A percentile compares a stretch with the other conserved stretches of the same genome.
phyloP scores from a whole-genome alignment of 768 basidiomycete genomes.

The Lentinula boryana region DNA sequence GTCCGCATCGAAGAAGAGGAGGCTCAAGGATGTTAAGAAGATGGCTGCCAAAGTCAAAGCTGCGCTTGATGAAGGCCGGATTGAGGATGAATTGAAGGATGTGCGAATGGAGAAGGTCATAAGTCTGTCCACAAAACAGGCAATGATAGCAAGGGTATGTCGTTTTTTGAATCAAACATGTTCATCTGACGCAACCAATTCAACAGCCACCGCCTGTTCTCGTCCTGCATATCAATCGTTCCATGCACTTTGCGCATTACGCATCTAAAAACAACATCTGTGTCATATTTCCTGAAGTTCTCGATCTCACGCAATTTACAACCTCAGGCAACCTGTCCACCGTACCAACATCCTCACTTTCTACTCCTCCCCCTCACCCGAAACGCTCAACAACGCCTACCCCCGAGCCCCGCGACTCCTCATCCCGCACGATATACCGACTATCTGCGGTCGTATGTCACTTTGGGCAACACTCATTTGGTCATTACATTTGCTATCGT shows the following conservation, averaged over 20 bases:
- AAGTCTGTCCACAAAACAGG: constrained; percentile 80
- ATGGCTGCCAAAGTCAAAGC: constrained; percentile 55
- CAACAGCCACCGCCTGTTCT: constrained; percentile 81
- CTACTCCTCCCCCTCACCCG: constrained; percentile 46
- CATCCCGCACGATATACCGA: constrained; percentile 73
- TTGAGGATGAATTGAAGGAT: constrained; percentile 81
- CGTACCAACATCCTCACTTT: constrained; percentile 64
- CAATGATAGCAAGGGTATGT: constrained; percentile 86
- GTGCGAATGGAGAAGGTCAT: constrained; percentile 74
- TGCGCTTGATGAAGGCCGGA: constrained; percentile 65
- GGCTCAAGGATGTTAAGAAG: constrained; percentile 64
- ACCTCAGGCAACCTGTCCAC: constrained; percentile 78
- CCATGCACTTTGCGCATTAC: constrained; percentile 69
- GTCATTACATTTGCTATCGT: constrained; percentile 91
- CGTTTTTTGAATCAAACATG: neutral
- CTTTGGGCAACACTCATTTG: constrained; percentile 88
- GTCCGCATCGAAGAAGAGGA: constrained; percentile 69
- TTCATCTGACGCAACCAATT: neutral
- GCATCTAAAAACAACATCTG: constrained; percentile 81
- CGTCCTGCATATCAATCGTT: constrained; percentile 87
- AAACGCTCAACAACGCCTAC: constrained; percentile 52
- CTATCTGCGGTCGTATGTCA: constrained; percentile 86
- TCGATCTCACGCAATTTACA: constrained; percentile 86
- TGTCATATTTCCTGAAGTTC: constrained; percentile 72
- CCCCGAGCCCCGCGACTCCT: constrained; percentile 37